Percentiles rank a stretch among this genome's conserved stretches.
These are phyloP conservation scores for Fonsecaea monophora DNA, from an alignment of 2,329 filamentous ascomycete genomes.

Conservation along the genomic window DNA sequence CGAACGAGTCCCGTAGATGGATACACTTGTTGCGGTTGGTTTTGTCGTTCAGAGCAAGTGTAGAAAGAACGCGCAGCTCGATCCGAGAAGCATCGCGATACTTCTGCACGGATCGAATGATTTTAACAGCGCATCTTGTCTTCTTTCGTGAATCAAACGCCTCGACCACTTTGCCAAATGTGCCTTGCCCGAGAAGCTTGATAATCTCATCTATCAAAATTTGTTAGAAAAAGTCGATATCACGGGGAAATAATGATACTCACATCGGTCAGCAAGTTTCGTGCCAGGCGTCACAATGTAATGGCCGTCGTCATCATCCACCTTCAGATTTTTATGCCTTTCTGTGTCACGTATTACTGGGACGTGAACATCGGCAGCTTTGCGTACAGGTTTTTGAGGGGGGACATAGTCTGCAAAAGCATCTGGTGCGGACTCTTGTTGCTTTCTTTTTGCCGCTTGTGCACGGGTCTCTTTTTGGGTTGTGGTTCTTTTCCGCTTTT, in stretches of 20 bases:
- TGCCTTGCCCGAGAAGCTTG: constrained; percentile 91
- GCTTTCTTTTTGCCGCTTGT: constrained; percentile 75
- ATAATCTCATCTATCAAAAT: constrained; percentile 76
- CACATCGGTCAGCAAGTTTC: constrained; percentile 87
- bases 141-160: constrained; percentile 80
- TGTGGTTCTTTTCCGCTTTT: constrained; percentile 82
- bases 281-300: constrained; percentile 92
- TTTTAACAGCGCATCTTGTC: constrained; percentile 91
- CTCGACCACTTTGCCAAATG: constrained; percentile 97
- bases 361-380: constrained; percentile 78
- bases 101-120: constrained; percentile 97
- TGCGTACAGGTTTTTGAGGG: constrained; percentile 85
- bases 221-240: constrained; percentile 16
- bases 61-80: constrained; percentile 89
- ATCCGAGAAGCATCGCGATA: constrained; percentile 96
- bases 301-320: constrained; percentile 96
- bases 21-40: constrained; percentile 96
- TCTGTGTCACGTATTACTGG: constrained; percentile 59
- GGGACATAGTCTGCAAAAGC: constrained; percentile 81
- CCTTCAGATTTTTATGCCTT: constrained; percentile 67
- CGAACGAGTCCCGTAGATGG: constrained; percentile 94
- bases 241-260: constrained; percentile 48
- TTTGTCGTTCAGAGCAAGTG: constrained; percentile 86
- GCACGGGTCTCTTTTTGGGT: constrained; percentile 81
- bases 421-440: constrained; percentile 73